Evolutionary conservation across 1,139 yeast species (phyloP).

Genomic region (Starmera stellimalicola): DNA sequence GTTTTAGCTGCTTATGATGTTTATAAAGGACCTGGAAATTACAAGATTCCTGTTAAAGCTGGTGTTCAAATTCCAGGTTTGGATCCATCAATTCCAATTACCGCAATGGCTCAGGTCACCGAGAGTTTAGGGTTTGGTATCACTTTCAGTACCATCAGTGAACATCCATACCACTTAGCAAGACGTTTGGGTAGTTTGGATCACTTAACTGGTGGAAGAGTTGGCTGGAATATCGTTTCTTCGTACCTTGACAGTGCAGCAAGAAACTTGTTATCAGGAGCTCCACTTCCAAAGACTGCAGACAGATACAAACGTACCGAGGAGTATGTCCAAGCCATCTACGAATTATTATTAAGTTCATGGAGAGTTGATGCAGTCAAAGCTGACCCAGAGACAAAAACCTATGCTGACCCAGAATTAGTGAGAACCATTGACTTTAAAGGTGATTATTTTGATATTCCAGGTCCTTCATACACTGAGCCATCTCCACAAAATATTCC

Average conservation of each 20-base stretch:
- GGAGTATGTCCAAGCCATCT: conserved; percentile 29
- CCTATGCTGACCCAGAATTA: conserved; percentile 28
- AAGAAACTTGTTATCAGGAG: conserved; percentile 27
- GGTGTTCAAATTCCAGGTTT: conserved; percentile 32
- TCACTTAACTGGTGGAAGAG: conserved; percentile 30
- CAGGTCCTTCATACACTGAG: conserved; percentile 30
- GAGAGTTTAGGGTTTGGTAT: conserved; percentile 28
- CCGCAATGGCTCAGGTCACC: conserved; percentile 34
- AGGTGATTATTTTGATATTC: conserved; percentile 29
- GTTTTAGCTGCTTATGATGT: conserved; percentile 34
- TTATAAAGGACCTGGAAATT: conserved; percentile 29
- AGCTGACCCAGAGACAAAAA: conserved; percentile 21
- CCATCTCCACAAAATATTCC: conserved; percentile 35
- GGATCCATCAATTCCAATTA: conserved; percentile 29
- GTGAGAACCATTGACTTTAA: conserved; percentile 28
- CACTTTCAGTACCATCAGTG: conserved; percentile 32
- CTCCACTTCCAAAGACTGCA: conserved; percentile 26
- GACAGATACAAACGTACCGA: conserved; percentile 30
- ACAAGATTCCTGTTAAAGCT: conserved; percentile 26
- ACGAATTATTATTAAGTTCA: conserved; percentile 28
- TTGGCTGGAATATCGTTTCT: conserved; percentile 35
- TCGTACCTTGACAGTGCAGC: conserved; percentile 33
- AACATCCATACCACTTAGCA: conserved; percentile 30
- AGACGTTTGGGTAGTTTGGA: conserved; percentile 31
- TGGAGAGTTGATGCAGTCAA: conserved; percentile 34